Evolutionary conservation across 257 asterid genomes (phyloP).

Genomic region (Rauvolfia tetraphylla): DNA sequence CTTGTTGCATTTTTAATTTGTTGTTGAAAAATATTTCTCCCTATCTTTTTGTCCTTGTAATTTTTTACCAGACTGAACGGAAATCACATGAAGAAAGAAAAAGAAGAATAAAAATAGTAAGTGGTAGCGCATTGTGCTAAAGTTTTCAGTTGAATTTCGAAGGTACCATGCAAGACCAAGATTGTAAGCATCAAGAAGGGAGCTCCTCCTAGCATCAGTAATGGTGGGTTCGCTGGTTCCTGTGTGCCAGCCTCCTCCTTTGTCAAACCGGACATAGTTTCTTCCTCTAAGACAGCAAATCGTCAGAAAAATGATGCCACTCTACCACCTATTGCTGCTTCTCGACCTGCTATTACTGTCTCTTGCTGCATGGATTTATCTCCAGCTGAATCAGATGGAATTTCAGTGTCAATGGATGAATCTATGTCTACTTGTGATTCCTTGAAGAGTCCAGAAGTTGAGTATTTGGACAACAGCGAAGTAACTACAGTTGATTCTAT

Average conservation of each 20-base stretch:
- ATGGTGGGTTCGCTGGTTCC: slow-evolving; percentile 33
- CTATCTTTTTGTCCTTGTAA: not conserved
- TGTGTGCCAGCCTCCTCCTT: slow-evolving; percentile 33
- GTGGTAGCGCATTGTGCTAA: not conserved
- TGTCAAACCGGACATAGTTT: slow-evolving; percentile 39
- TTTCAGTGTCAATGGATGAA: slow-evolving; percentile 72
- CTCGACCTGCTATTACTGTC: slow-evolving; percentile 16
- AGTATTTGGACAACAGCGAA: slow-evolving; percentile 64
- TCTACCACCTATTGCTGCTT: slow-evolving; percentile 22
- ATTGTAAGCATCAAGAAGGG: slow-evolving; percentile 64
- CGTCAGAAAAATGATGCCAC: slow-evolving; percentile 30
- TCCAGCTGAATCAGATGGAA: slow-evolving; percentile 51
- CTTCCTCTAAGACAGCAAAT: slow-evolving; percentile 29
- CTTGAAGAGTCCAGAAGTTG: slow-evolving; percentile 81
- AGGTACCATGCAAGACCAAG: slow-evolving; percentile 72
- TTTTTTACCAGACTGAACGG: not conserved
- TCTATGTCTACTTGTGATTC: slow-evolving; percentile 85
- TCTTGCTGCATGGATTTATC: slow-evolving; percentile 37
- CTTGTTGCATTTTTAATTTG: not conserved
- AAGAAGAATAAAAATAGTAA: too few relatives aligned
- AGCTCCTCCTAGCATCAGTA: slow-evolving; percentile 35
- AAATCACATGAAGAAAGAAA: not conserved
- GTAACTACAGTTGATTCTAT: slow-evolving; percentile 56
- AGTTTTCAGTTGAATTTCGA: not conserved
- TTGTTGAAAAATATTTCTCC: not conserved